phyloP scores from a whole-genome alignment of 805 yeast species.

The Kluyveromyces wickerhamii region DNA sequence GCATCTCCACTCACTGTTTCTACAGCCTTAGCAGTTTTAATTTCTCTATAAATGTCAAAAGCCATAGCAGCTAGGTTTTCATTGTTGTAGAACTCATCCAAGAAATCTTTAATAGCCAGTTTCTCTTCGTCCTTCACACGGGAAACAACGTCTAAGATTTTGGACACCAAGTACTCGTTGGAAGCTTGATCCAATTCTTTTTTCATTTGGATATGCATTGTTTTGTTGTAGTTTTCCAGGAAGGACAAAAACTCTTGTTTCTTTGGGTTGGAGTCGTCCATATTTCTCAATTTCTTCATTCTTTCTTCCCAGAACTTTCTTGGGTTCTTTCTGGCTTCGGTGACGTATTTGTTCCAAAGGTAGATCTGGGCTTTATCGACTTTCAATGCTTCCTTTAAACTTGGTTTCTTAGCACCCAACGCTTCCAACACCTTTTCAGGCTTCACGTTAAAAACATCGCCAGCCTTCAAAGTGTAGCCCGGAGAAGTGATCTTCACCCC shows the following conservation, averaged over 20 bases:
- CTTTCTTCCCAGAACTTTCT: slow-evolving; percentile 22
- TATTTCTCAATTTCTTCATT: slow-evolving; percentile 15
- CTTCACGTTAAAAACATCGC: slow-evolving; percentile 78
- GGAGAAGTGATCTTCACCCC: slow-evolving; percentile 76
- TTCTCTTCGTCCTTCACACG: slow-evolving; percentile 15
- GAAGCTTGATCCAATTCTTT: slow-evolving; percentile 30
- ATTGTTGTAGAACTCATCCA: slow-evolving; percentile 30
- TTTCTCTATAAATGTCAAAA: slow-evolving; percentile 18
- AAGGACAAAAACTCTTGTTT: slow-evolving; percentile 20
- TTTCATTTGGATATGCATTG: slow-evolving; percentile 17
- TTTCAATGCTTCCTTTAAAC: slow-evolving; percentile 55
- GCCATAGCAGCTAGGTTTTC: slow-evolving; percentile 17
- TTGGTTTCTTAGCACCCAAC: slow-evolving; percentile 78
- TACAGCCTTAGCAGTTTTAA: slow-evolving; percentile 14
- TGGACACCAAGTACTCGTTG: slow-evolving; percentile 39
- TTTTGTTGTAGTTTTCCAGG: slow-evolving; percentile 19
- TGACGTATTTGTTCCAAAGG: slow-evolving; percentile 69
- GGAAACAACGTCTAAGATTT: slow-evolving; percentile 31
- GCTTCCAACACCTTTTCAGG: slow-evolving; percentile 84
- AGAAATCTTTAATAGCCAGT: slow-evolving; percentile 28
- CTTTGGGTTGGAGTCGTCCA: slow-evolving; percentile 22
- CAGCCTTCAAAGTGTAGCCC: slow-evolving; percentile 66
- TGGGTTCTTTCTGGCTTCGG: slow-evolving; percentile 43
- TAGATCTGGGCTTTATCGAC: slow-evolving; percentile 65
- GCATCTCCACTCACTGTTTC: slow-evolving; percentile 1